A percentile compares a stretch with the other conserved stretches of the same genome.
Evolutionary conservation across 768 basidiomycete genomes (phyloP).

Genomic region (Lentinus tigrinus): DNA sequence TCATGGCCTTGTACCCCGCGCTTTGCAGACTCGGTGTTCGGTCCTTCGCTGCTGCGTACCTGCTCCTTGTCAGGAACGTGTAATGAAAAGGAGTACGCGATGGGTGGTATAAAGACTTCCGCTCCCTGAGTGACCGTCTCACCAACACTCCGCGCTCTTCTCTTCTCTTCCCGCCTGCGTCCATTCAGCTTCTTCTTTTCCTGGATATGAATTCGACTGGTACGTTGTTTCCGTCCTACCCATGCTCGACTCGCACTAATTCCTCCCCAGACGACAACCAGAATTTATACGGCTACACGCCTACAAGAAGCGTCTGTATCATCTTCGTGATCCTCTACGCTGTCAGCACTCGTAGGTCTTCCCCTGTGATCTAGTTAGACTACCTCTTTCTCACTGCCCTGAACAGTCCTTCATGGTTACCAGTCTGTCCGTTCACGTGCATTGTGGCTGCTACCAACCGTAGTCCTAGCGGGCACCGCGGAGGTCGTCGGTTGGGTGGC

Average conservation of each 20-base stretch:
- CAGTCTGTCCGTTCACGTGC: constrained; percentile 9
- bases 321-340: constrained; percentile 3
- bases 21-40: background rate
- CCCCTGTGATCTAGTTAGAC: background rate
- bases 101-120: too few species aligned
- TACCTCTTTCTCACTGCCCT: background rate
- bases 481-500: constrained; percentile 18
- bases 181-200: background rate
- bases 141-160: too few species aligned
- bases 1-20: background rate
- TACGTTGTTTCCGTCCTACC: background rate
- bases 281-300: constrained; percentile 8
- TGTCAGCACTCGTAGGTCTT: background rate
- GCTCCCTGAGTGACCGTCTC: too few species aligned
- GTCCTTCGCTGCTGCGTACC: background rate
- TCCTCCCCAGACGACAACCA: background rate
- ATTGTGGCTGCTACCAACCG: constrained; percentile 18
- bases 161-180: background rate
- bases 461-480: constrained; percentile 5
- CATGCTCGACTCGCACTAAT: background rate
- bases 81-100: background rate
- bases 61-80: background rate
- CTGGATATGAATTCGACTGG: background rate
- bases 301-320: background rate
- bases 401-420: constrained; percentile 2